Evolutionary conservation across 176 grass and related monocot species (phyloP), one percentile per base, ranked within the genome.

Genomic region (Areca catechu): DNA sequence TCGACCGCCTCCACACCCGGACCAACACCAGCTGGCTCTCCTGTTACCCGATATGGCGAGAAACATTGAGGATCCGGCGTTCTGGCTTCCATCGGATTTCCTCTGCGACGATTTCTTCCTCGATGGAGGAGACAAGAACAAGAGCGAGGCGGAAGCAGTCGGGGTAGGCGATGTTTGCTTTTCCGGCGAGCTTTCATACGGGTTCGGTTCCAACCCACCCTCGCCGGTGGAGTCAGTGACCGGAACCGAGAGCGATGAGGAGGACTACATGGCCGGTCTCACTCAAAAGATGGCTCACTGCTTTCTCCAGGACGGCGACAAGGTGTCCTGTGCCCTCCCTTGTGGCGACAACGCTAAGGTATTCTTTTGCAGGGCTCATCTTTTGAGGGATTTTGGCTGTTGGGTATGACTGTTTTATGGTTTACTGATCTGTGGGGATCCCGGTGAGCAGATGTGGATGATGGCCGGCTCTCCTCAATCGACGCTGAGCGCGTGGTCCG

Each of bases 391-490:
- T 23, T 16, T 24, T 5, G 20, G 2, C 0, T 29, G 37, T 24
- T 0, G 0, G 23, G 53, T 19, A 22, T 71, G 5, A 69, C 5
- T 5, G 14, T 50, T n/a, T 1, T 0, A n/a, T 4, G 2, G 1
- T 5, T 27, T 12, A 43, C 34, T 43, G 34, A 43, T 12, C 10
- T 43, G 7, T 9, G 10, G 34, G 34, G 34, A 14, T 43, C 2
- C 7, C 14, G 2, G 34, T 3, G 34, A 4, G 56, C 20, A 79
- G 87, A 60, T 25, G 1, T 65, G 71, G 27, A 62, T 53, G 29
- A 63, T 65, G 60, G 67, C 61, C 12, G 71, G 92, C 2, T 98
- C 88, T 17, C 94, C 88, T 0, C 85, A 98, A 24, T 92, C 94
- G 4, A 92, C 94, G 25, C 54, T 98, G 0, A 92, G 60, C 7